Base-by-base conservation (phyloP, 1,284 basidiomycete species). In the Trichosporon ovoides region DNA sequence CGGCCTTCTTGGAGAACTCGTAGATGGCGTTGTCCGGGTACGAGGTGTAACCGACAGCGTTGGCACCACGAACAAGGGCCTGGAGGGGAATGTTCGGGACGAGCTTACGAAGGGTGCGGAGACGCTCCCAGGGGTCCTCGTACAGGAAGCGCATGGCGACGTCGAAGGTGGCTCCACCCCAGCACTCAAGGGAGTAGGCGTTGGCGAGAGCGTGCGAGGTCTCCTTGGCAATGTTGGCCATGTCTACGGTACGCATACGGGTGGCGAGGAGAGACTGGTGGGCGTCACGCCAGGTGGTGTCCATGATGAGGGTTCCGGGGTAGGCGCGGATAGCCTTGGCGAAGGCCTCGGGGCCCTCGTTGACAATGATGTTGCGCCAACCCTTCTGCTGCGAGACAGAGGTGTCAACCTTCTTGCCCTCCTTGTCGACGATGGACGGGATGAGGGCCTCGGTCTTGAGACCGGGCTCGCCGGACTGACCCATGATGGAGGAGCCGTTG, bases 1-100 rank as follows among this genome's bases (percentile, higher is more conserved):
- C 95, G 19, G 96, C 96, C 79, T 96, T 81, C 82, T 92, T 94
- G 60, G 89, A 93, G 81, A 95, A 95, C 77, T 98, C 96, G 79
- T 99, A 98, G 80, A 99, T 98, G 64, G 92, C 94, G 72, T 99
- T 99, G 79, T 99, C 96, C 31, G 96, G 95, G 80, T 98, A 98
- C 71, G 91, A 93, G 3, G 96, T 98, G 81, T 98, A 99, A 40
- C 96, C 96, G 63, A 99, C 96, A 67, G 95, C 94, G 76, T 99
- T 99, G 65, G 96, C 96, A 71, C 96, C 96, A 80, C 96, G 91
- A 53, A 99, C 92, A 55, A 99, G 85, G 38, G 96, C 96, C 80
- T 98, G 96, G 78, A 99, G 86, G 16, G 96, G 96, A 73, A 99
- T 94, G 79, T 99, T 99, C 61, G 96, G 96, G 14, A 98, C 96